These are phyloP conservation scores for Lachancea sp. DNA, from an alignment of 805 yeast genomes.

Conservation along the genomic window DNA sequence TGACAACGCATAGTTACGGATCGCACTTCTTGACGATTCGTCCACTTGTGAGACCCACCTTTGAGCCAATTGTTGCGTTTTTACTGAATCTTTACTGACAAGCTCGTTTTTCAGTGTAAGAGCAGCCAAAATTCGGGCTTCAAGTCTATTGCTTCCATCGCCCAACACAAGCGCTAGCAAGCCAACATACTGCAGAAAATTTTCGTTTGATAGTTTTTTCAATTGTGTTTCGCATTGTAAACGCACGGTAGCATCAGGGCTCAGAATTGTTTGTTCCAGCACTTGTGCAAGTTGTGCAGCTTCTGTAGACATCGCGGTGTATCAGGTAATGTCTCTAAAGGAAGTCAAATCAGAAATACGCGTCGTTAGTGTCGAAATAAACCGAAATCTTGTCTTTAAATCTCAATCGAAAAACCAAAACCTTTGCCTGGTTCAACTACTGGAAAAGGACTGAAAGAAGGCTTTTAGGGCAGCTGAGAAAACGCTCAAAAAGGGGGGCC, in stretches of 20 bases:
- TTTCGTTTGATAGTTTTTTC: slow-evolving; percentile 59
- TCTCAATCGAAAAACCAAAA: too few species aligned
- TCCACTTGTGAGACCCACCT: slow-evolving; percentile 66
- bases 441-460: too few species aligned
- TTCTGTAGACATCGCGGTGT: slow-evolving; percentile 20
- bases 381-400: too few species aligned
- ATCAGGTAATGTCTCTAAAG: too few species aligned
- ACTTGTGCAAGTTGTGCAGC: slow-evolving; percentile 53
- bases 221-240: slow-evolving; percentile 74
- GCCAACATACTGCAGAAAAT: slow-evolving; percentile 69
- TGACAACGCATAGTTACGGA: slow-evolving; percentile 58
- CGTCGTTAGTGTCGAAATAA: background rate
- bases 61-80: slow-evolving; percentile 51
- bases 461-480: background rate
- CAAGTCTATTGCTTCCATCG: slow-evolving; percentile 55
- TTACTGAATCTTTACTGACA: slow-evolving; percentile 68
- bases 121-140: slow-evolving; percentile 89
- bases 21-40: slow-evolving; percentile 46
- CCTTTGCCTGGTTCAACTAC: too few species aligned
- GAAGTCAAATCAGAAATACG: too few species aligned
- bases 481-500: background rate
- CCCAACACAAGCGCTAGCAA: slow-evolving; percentile 66
- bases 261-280: slow-evolving; percentile 73
- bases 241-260: slow-evolving; percentile 60
- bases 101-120: slow-evolving; percentile 81